A percentile compares a stretch with the other conserved stretches of the same genome.
Evolutionary conservation across 148 eudicot genomes (phyloP).

Genomic region (Vaccinium corymbosum): DNA sequence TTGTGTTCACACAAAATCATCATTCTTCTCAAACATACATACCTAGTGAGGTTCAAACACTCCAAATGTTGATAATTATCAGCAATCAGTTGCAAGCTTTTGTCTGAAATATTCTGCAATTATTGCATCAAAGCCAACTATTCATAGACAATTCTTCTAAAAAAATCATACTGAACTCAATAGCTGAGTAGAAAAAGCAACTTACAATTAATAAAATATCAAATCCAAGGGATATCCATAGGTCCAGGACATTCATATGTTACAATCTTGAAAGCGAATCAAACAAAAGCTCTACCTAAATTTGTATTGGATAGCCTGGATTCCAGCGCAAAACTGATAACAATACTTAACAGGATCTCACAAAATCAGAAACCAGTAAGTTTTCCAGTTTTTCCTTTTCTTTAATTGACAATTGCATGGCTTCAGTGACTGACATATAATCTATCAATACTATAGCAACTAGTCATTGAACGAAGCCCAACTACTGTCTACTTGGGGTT

Average conservation of each 20-base stretch:
- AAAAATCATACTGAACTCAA: background rate
- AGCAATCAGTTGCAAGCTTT: constrained; percentile 65
- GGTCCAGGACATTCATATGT: background rate
- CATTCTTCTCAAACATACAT: constrained; percentile 8
- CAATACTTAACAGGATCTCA: background rate
- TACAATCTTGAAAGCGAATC: background rate
- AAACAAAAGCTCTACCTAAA: background rate
- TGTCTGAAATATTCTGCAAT: constrained; percentile 71
- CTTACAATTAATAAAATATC: background rate
- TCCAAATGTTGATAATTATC: constrained; percentile 54
- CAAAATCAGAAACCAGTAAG: background rate
- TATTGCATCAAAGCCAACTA: constrained; percentile 4
- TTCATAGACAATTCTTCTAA: background rate
- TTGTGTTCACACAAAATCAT: background rate
- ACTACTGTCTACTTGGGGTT: background rate
- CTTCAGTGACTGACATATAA: background rate
- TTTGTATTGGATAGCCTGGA: background rate
- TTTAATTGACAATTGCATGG: background rate
- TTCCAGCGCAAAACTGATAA: background rate
- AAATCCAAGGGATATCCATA: background rate
- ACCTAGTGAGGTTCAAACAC: constrained; percentile 82
- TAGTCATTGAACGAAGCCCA: background rate
- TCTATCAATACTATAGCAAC: background rate
- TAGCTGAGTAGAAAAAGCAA: background rate
- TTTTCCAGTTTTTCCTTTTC: background rate